These are phyloP conservation scores for Thielaviopsis punctulata DNA, from an alignment of 2,329 filamentous ascomycete species.

Conservation along the genomic window DNA sequence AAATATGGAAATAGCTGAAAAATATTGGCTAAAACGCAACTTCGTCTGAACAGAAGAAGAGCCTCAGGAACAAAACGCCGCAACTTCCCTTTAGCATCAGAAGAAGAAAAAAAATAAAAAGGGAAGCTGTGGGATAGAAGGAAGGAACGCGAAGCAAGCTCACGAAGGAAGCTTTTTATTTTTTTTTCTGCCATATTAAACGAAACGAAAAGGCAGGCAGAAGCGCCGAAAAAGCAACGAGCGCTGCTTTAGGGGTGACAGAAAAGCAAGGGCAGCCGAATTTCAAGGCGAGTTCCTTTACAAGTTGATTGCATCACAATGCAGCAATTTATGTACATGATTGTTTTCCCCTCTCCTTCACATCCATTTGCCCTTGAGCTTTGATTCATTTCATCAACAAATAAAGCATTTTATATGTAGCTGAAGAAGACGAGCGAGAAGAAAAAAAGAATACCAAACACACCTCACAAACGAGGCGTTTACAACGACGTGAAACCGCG, in stretches of 20 bases:
- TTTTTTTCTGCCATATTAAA: background rate
- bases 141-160: background rate
- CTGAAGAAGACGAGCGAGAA: background rate
- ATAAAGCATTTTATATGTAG: background rate
- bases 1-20: background rate
- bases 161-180: background rate
- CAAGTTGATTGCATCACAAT: too few species aligned
- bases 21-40: background rate
- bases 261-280: background rate
- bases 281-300: background rate
- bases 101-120: background rate
- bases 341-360: too few species aligned
- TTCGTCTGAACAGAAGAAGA: background rate
- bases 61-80: background rate
- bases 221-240: slow-evolving; percentile 10
- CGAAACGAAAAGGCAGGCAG: slow-evolving; percentile 6
- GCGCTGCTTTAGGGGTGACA: background rate
- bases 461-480: background rate
- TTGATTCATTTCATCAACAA: background rate
- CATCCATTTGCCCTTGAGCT: too few species aligned
- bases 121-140: background rate
- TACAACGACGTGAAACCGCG: background rate
- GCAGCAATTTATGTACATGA: too few species aligned
- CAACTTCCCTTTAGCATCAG: background rate
- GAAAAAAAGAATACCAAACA: background rate